Conservation (phyloP, 2,329 filamentous ascomycete genomes). For the Botrytis pseudocinerea region DNA sequence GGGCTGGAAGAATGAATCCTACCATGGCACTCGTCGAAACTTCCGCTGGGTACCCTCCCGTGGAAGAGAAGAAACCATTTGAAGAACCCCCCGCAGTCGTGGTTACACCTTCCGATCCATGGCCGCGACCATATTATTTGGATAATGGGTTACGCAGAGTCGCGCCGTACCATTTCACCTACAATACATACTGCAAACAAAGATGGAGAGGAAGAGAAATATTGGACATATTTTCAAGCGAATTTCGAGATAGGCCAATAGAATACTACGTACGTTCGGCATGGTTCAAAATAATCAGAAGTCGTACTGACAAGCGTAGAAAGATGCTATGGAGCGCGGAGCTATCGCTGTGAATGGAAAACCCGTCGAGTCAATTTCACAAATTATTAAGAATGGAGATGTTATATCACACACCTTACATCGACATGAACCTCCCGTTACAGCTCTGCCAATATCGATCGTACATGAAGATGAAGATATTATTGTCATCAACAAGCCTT, state of each 20-base stretch:
- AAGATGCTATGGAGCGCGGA: conserved; percentile 76
- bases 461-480: conserved; percentile 91
- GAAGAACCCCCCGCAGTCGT: conserved; percentile 49
- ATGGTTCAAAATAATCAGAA: neutral
- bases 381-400: conserved; percentile 83
- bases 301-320: conserved; percentile 46
- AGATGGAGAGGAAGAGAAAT: conserved; percentile 82
- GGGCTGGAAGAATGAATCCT: conserved; percentile 45
- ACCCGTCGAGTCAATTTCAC: conserved; percentile 60
- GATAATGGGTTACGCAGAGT: conserved; percentile 82
- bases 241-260: conserved; percentile 84
- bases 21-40: conserved; percentile 47
- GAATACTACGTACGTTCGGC: conserved; percentile 74
- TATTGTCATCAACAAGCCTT: conserved; percentile 95
- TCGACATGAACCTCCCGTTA: conserved; percentile 92
- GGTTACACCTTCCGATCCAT: conserved; percentile 55
- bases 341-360: conserved; percentile 80
- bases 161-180: conserved; percentile 85
- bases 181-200: conserved; percentile 93
- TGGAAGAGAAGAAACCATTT: conserved; percentile 43
- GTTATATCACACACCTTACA: conserved; percentile 91
- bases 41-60: conserved; percentile 36
- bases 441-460: conserved; percentile 73
- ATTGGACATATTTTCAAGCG: conserved; percentile 83
- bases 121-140: conserved; percentile 73